Base-by-base conservation (phyloP, 2,329 filamentous ascomycete genomes). In the Cladosporium phlei region DNA sequence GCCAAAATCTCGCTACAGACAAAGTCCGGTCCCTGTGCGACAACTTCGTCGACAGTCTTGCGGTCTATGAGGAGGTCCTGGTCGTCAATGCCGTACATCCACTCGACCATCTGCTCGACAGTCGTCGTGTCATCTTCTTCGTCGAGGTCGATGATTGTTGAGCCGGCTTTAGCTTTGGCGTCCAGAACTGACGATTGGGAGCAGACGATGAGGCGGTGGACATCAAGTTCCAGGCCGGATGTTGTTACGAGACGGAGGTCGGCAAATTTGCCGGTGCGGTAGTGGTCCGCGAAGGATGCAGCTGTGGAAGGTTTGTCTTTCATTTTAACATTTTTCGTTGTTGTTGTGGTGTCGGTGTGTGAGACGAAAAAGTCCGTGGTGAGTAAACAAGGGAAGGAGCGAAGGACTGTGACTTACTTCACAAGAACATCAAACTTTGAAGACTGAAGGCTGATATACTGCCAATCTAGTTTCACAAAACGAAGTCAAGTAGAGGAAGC, bases 11-110 rank as follows among this genome's bases (percentile, higher is more conserved):
- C 27, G 8, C 17, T 8, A 10, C 22, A 42, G 7, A 32, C 38
- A 16, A 22, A 19, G 9, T 12, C 7, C 10, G 27, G n/a, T 2
- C 19, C 27, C 27, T 22, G 10, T 2, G 19, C n/a, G 2, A 6
- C 8, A 6, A 42, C 27, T 14, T 42, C 27, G 11, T 32, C 27
- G 6, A 42, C n/a, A 0, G 38, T 16, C 5, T 32, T 32, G 2
- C 19, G 27, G 7, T 32, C 27, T 17, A 32, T 42, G 17, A 42
- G 38, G 12, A 32, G 20, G 11, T 16, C 17, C 19, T 42, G 9
- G 27, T 32, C 22, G 12, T 32, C 27, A 21, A 42, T 42, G 4
- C 38, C 38, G n/a, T 42, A 32, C 38, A 42, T 42, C 38, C 38
- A 42, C n/a, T 42, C 38, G 19, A 32, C 21, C 28, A 32, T 32